Evolutionary conservation across 805 yeast species (phyloP).

Genomic region (Huiozyma sinensis): DNA sequence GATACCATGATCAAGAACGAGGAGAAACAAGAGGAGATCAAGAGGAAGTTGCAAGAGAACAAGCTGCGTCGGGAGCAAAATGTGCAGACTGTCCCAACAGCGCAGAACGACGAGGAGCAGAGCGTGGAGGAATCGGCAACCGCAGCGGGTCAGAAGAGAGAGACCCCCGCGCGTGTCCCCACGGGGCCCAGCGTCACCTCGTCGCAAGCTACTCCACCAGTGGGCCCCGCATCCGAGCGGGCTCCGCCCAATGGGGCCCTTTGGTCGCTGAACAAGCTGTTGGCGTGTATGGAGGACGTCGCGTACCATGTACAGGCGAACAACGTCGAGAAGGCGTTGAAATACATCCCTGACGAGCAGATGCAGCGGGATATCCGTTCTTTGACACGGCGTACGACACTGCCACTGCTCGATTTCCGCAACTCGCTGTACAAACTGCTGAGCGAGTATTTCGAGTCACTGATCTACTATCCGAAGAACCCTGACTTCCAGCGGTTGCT

Average conservation of each 20-base stretch:
- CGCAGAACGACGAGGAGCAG: background rate
- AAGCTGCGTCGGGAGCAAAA: constrained; percentile 7
- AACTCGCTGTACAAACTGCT: background rate
- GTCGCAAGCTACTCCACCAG: background rate
- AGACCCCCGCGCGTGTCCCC: background rate
- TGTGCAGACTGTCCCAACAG: background rate
- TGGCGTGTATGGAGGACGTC: background rate
- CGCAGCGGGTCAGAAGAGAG: too few relatives aligned
- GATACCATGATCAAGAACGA: constrained; percentile 13
- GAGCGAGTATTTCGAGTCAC: background rate
- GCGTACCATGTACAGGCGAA: background rate
- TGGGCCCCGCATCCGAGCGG: background rate
- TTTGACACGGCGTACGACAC: background rate
- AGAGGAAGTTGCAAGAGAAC: constrained; percentile 15
- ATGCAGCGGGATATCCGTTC: background rate
- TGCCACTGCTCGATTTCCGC: background rate
- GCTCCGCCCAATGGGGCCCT: background rate
- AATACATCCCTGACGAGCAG: constrained; percentile 1
- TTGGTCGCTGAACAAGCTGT: background rate
- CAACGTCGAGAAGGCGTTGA: background rate
- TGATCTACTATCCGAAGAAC: constrained; percentile 1
- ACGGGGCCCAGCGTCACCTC: background rate
- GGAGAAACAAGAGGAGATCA: constrained; percentile 16
- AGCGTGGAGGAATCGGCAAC: background rate
- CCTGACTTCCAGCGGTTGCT: constrained; percentile 1